These are phyloP conservation scores for Diplodia mutila DNA, from an alignment of 2,329 filamentous ascomycete species.

Conservation along the genomic window DNA sequence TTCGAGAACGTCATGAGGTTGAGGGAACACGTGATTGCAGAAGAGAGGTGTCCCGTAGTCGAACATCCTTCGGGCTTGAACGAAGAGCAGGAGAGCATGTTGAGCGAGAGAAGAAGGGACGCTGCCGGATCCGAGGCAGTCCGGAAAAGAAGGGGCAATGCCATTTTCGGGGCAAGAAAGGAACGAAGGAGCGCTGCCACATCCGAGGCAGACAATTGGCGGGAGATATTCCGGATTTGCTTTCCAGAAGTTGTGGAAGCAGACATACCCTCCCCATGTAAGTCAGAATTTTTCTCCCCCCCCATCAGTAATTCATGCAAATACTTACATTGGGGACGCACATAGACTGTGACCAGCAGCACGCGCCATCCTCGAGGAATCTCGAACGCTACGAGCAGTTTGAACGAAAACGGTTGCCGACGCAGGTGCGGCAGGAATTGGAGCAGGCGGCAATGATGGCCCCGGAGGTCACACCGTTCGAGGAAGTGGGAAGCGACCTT, in stretches of 20 bases:
- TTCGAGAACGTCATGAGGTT: neutral
- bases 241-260: neutral
- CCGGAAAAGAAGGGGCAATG: no score
- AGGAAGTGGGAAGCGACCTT: neutral
- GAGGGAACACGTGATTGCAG: neutral
- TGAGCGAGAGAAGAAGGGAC: neutral
- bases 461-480: neutral
- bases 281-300: no score
- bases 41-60: neutral
- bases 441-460: neutral
- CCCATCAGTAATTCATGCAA: no score
- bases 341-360: neutral
- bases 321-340: neutral
- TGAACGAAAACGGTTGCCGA: neutral
- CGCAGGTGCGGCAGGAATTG: neutral
- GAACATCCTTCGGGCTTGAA: neutral
- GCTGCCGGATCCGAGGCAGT: no score
- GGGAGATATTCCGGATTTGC: neutral
- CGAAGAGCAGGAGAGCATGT: neutral
- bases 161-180: no score
- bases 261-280: neutral
- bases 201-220: neutral
- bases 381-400: neutral
- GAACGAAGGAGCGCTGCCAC: no score
- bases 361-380: neutral